These are phyloP conservation scores for Phanerodontia chrysosporium DNA, from an alignment of 768 basidiomycete genomes.

Conservation along the genomic window DNA sequence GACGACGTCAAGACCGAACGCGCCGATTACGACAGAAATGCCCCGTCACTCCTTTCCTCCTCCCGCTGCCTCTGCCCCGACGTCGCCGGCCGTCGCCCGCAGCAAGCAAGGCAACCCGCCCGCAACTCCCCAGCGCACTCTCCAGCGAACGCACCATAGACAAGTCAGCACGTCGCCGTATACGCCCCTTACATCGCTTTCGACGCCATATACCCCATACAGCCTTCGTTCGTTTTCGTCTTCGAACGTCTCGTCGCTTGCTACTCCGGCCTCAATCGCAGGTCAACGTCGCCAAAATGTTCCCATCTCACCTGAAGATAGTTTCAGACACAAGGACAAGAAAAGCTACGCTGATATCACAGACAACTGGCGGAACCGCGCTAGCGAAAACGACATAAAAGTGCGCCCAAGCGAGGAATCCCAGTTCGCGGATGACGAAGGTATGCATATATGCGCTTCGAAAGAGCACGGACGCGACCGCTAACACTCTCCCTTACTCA, in stretches of 20 bases:
- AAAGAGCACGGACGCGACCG: neutral
- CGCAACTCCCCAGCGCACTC: conserved; percentile 62
- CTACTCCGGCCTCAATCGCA: conserved; percentile 52
- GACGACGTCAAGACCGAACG: conserved; percentile 17
- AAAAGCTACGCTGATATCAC: conserved; percentile 56
- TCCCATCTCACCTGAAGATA: conserved; percentile 42
- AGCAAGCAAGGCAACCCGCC: conserved; percentile 38
- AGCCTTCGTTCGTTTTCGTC: conserved; percentile 58
- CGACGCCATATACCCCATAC: conserved; percentile 65
- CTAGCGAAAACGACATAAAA: conserved; percentile 68
- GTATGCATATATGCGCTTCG: conserved; percentile 26
- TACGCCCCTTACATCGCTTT: conserved; percentile 49
- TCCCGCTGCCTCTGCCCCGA: conserved; percentile 40
- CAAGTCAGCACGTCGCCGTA: conserved; percentile 49
- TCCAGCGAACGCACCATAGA: conserved; percentile 37
- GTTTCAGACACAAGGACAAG: conserved; percentile 31
- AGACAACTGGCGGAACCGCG: conserved; percentile 68
- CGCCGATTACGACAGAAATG: conserved; percentile 21
- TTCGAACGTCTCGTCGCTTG: conserved; percentile 47
- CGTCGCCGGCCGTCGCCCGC: conserved; percentile 37
- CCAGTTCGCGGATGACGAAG: conserved; percentile 44
- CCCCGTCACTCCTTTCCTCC: conserved; percentile 20
- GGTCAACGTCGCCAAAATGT: conserved; percentile 36
- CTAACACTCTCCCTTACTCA: neutral
- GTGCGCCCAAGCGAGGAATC: conserved; percentile 42